Base-by-base conservation (phyloP, 805 yeast species). In the Ogataea sp. region DNA sequence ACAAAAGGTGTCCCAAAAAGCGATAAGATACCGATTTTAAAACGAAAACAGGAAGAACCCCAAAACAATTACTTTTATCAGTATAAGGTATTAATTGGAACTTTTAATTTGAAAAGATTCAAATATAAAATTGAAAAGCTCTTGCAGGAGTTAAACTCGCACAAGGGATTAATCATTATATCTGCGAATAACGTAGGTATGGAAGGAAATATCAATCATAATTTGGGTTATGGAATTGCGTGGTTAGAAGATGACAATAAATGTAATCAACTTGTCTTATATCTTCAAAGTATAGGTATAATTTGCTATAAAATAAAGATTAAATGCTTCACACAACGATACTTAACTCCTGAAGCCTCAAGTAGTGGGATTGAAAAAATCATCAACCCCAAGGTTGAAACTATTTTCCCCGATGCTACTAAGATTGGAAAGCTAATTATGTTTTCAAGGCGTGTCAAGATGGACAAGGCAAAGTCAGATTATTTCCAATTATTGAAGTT, bases 1-100 rank as follows among this genome's bases (percentile, higher is more conserved):
- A 54, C 60, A 2, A 43, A 57, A 10, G 64, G 62, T 6, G 56
- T 59, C 39, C 64, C 64, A 15, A 53, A 58, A 25, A 62, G 57
- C 32, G 50, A 55, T 27, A 59, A 58, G 31, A 11, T 17, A 13
- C 21, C 33, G 11, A 6, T 4, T 17, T 9, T 6, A 30, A 10
- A 6, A 11, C 16, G 21, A 30, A 10, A 6, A 11, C 16, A 14
- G 18, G 18, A 30, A 3, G 10, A 3, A 6, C 8, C n/a, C 3
- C 3, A 9, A 17, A 30, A 18, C 47, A 44, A 5, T 54, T 8
- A 32, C 26, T 23, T 23, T 20, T 33, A 33, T 23, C 9, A 5
- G 11, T 11, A 24, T 17, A 24, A 33, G 5, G 20, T 9, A n/a
- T 16, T 20, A 8, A 32, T 20, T 21, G 17, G 17, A 6, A 14